phyloP scores from a whole-genome alignment of 148 eudicot genomes.

The Rhododendron molle region DNA sequence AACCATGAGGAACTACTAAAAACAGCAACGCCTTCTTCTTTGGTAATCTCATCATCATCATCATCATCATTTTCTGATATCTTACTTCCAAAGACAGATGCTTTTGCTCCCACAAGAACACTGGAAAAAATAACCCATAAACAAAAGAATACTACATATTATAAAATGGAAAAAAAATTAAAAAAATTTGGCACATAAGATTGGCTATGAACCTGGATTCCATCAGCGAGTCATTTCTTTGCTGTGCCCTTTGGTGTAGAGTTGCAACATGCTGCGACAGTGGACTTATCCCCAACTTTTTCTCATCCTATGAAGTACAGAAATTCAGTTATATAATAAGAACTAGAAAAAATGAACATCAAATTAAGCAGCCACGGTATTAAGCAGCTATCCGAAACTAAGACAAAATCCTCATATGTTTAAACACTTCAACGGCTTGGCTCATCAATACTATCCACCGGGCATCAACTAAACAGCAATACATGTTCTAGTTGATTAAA shows the following conservation, averaged over 20 bases:
- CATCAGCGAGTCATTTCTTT: slow-evolving; percentile 52
- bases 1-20: slow-evolving; percentile 53
- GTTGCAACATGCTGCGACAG: slow-evolving; percentile 56
- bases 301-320: slow-evolving; percentile 54
- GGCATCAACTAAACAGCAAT: not conserved
- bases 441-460: not conserved
- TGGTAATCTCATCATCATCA: slow-evolving; percentile 25
- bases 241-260: slow-evolving; percentile 63
- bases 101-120: slow-evolving; percentile 57
- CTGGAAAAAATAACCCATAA: slow-evolving; percentile 37
- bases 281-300: slow-evolving; percentile 62
- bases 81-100: slow-evolving; percentile 50
- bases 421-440: not conserved
- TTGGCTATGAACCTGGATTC: slow-evolving; percentile 62
- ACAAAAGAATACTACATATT: slow-evolving; percentile 1
- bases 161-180: not conserved
- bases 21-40: slow-evolving; percentile 49
- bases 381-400: not conserved
- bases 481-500: not conserved
- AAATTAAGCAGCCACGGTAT: not conserved
- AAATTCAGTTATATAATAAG: not conserved
- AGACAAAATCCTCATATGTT: not conserved
- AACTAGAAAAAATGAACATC: not conserved
- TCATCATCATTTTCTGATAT: slow-evolving; percentile 44
- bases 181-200: slow-evolving; percentile 1